Evolutionary conservation across 805 yeast genomes (phyloP), one percentile per base, ranked within the genome.

Genomic region (Yarrowia keelungensis): DNA sequence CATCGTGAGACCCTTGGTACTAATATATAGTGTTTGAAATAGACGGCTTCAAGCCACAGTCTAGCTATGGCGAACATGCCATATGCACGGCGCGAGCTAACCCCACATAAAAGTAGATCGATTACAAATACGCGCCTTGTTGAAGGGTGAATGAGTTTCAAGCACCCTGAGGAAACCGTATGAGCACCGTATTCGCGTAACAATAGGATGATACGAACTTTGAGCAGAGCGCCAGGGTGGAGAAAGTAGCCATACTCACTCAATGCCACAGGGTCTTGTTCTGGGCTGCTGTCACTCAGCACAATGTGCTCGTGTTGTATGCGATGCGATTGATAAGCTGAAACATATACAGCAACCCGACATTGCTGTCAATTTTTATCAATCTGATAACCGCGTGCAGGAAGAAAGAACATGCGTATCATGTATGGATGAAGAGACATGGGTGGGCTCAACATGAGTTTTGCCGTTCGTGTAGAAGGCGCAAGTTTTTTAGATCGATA

Each of bases 31-130:
- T 19, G 45, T 53, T 38, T 35, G 59, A 8, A 36, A 39, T 53
- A 19, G 43, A 39, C 59, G 45, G 59, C 45, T n/a, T 14, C 59
- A 53, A 53, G 59, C 59, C 59, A 53, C 59, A 53, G n/a, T 53
- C 19, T 4, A 38, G 35, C 59, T 12, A 22, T 10, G 39, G 47
- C 14, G 1, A 41, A 56, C 62, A 42, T 41, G 47, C 8, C 47
- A 26, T n/a, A 56, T 56, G 62, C 62, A 56, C 62, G 62, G 62
- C 62, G 47, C 62, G 47, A 56, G 39, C 39, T 56, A 41, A 56
- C 62, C 62, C 62, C 62, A 41, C 62, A 56, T 56, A 26, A 15
- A 56, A 42, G 61, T 54, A 36, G 58, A 51, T 51, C 32, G n/a
- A 51, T 51, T 53, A 39, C 45, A 12, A 53, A 53, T 38, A 53